Evolutionary conservation across 1,284 basidiomycete species (phyloP).

Genomic region (Trametes polyzona): DNA sequence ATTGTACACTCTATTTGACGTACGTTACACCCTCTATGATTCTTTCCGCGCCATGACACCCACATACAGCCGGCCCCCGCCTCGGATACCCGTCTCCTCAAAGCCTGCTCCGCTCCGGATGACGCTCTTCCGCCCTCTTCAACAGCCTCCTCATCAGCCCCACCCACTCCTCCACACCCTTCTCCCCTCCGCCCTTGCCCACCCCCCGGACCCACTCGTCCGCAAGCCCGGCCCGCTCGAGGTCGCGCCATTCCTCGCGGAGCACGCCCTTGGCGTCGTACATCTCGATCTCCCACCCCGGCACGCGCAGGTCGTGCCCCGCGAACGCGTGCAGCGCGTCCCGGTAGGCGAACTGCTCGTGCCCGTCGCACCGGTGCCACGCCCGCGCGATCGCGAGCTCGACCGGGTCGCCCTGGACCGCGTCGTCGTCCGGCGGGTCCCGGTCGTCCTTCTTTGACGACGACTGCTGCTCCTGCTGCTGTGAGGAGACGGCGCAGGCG

Average conservation of each 20-base stretch:
- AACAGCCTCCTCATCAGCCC: conserved; percentile 56
- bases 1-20: conserved; percentile 2
- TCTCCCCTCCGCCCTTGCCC: conserved; percentile 46
- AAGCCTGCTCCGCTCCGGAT: conserved; percentile 17
- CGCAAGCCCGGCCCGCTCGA: conserved; percentile 59
- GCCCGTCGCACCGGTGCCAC: conserved; percentile 56
- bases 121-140: conserved; percentile 39
- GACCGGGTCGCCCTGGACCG: conserved; percentile 11
- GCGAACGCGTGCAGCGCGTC: conserved; percentile 57
- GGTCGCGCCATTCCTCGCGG: conserved; percentile 57
- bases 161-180: conserved; percentile 64
- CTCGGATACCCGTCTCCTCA: background rate
- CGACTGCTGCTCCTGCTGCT: no score
- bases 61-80: background rate
- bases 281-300: conserved; percentile 60
- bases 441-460: no score
- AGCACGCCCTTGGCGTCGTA: conserved; percentile 55
- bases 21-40: conserved; percentile 3
- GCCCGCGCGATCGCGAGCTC: conserved; percentile 47
- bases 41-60: background rate
- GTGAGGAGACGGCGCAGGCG: background rate
- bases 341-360: conserved; percentile 71
- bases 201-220: conserved; percentile 64
- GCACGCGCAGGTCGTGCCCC: conserved; percentile 41
- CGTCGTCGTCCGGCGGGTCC: background rate